Evolutionary conservation across 164 flowering plant species (phyloP).

Genomic region (Saururus chinensis): DNA sequence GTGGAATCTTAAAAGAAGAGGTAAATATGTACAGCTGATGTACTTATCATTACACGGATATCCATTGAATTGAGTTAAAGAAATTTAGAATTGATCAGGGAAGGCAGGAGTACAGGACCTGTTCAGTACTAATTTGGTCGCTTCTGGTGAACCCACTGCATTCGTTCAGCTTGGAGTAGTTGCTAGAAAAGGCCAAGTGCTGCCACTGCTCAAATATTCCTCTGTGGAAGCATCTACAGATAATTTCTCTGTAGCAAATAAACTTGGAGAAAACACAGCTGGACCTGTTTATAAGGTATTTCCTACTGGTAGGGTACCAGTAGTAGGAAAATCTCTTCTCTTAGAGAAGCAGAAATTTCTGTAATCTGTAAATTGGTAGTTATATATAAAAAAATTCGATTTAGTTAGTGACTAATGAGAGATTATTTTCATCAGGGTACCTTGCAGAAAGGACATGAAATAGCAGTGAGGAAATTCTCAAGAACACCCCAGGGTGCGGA

Average conservation of each 20-base stretch:
- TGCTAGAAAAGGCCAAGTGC: neutral
- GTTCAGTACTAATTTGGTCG: too few relatives aligned
- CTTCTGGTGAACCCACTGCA: too few relatives aligned
- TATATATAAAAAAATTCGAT: too few relatives aligned
- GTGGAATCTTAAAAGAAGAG: too few relatives aligned
- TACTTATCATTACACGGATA: too few relatives aligned
- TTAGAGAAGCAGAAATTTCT: too few relatives aligned
- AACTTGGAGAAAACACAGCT: conserved; percentile 2
- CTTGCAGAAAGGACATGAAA: neutral
- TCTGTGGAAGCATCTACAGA: conserved; percentile 1
- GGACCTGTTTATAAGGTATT: conserved; percentile 5
- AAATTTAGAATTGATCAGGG: too few relatives aligned
- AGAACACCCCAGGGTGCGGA: conserved; percentile 21
- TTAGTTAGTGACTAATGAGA: neutral
- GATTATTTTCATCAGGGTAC: neutral
- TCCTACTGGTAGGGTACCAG: too few relatives aligned
- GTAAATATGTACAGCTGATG: too few relatives aligned
- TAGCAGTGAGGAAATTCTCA: conserved; percentile 26
- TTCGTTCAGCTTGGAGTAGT: neutral
- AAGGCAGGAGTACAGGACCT: too few relatives aligned
- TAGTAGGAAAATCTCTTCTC: too few relatives aligned
- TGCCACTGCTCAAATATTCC: neutral
- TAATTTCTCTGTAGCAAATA: conserved; percentile 3
- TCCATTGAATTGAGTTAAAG: neutral
- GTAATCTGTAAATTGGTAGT: too few relatives aligned